Evolutionary conservation across 495 filamentous ascomycete species (phyloP), one percentile per base, ranked within the genome.

Genomic region (Darksidea phi): DNA sequence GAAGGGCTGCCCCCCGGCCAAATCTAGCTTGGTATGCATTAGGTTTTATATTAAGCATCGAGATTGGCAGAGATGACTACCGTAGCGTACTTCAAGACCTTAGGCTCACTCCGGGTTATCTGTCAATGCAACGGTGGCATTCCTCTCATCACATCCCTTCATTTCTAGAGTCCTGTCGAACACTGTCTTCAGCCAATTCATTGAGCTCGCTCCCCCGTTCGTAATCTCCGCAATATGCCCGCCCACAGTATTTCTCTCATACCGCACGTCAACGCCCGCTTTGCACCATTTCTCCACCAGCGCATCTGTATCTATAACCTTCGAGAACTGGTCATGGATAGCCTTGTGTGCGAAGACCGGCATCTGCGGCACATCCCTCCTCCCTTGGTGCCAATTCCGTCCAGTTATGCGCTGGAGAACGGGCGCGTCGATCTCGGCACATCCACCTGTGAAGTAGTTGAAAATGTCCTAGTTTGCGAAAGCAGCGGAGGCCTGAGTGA

Each of bases 271-370:
- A 20, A 69, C 72, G 1, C 73, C 74, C 1, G 64, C 63, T 1
- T 15, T 43, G 57, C 78, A 80, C 47, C 75, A 79, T 43, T 66
- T 64, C 0, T 67, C 59, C 6, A 81, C 71, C 21, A 80, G 59
- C 3, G 36, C 71, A 64, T 82, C 79, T 1, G 75, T 80, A 28
- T 78, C 75, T 5, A 48, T 59, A 2, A 79, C 68, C 1, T 67
- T 47, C 37, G 70, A 76, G 46, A 79, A 67, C 67, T 82, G 71
- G 61, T 82, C 79, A 0, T 69, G 28, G 18, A 79, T 71, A 8
- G 78, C 78, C 61, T 84, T 81, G 70, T 84, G 82, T 0, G 76
- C 50, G 57, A 75, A 81, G n/a, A 79, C 24, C 1, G 78, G 79
- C 67, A 78, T 76, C 17, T 65, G 55, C 1, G 80, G 81, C 0